Percentiles rank a stretch among this genome's conserved stretches.
phyloP scores from a whole-genome alignment of 768 basidiomycete species.

The Pholiota microspora region DNA sequence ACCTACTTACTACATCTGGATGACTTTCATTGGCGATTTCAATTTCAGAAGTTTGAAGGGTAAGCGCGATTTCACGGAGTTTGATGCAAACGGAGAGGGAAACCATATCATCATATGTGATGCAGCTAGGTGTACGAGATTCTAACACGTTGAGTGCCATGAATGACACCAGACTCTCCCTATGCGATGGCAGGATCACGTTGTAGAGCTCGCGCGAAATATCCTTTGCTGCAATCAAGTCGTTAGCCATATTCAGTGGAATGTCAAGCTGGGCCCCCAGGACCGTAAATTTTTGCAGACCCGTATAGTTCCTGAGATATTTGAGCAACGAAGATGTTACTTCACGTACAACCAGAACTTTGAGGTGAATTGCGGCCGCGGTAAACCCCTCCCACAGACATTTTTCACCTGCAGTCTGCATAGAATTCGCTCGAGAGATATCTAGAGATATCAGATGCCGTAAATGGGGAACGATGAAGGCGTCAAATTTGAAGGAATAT shows the following conservation, averaged over 20 bases:
- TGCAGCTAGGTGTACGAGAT: constrained; percentile 22
- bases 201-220: not conserved
- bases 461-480: constrained; percentile 6
- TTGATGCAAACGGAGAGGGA: not conserved
- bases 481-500: constrained; percentile 3
- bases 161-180: not conserved
- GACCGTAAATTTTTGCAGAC: not conserved
- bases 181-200: not conserved
- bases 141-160: not conserved
- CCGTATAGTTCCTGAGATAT: not conserved
- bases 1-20: not conserved
- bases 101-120: not conserved
- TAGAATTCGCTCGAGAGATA: not conserved
- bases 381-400: not conserved
- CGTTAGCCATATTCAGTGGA: not conserved
- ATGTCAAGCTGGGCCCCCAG: not conserved
- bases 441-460: constrained; percentile 2
- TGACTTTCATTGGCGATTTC: not conserved
- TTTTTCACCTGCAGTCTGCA: not conserved
- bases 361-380: not conserved
- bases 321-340: not conserved
- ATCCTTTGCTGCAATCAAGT: not conserved
- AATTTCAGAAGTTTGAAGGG: not conserved
- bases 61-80: not conserved
- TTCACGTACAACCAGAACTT: not conserved